These are phyloP conservation scores for Lagenidium sp. DNA, from an alignment of 352 stramenopile genomes.

Conservation along the genomic window DNA sequence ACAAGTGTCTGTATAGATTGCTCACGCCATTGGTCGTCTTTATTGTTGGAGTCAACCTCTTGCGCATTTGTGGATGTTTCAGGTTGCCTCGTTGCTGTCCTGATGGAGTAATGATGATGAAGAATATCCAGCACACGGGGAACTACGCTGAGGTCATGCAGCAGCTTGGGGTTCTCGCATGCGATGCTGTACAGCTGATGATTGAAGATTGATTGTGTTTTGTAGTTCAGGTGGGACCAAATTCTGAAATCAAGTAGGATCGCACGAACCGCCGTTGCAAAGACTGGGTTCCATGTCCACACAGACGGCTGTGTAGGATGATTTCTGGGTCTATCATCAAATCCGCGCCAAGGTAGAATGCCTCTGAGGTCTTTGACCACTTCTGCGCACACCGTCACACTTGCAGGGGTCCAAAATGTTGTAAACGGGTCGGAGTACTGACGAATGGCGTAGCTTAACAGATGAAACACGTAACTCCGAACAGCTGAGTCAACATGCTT, in stretches of 20 bases:
- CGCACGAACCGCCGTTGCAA: conserved; percentile 51
- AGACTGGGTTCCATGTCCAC: conserved; percentile 68
- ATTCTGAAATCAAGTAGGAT: conserved; percentile 63
- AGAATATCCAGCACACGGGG: conserved; percentile 60
- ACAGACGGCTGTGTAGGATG: conserved; percentile 56
- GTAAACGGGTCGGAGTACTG: conserved; percentile 26
- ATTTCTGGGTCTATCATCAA: conserved; percentile 14
- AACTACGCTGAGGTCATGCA: conserved; percentile 58
- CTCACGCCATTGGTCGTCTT: conserved; percentile 61
- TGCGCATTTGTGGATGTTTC: neutral
- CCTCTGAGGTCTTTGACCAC: conserved; percentile 42
- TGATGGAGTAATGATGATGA: conserved; percentile 32
- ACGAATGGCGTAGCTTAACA: conserved; percentile 48
- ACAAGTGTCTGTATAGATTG: conserved; percentile 71
- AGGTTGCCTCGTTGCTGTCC: neutral
- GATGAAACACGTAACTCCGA: conserved; percentile 54
- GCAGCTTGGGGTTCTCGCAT: conserved; percentile 49
- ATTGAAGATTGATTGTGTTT: conserved; percentile 75
- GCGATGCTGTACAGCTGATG: conserved; percentile 70
- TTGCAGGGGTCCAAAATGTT: conserved; percentile 52
- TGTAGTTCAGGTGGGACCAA: conserved; percentile 52
- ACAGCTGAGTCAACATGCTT: conserved; percentile 14
- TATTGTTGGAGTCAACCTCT: conserved; percentile 21
- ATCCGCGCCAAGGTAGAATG: conserved; percentile 24
- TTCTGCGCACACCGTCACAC: conserved; percentile 57